Base-by-base conservation (phyloP, 2,329 filamentous ascomycete species). In the Arthrobotrys sphaeroides region DNA sequence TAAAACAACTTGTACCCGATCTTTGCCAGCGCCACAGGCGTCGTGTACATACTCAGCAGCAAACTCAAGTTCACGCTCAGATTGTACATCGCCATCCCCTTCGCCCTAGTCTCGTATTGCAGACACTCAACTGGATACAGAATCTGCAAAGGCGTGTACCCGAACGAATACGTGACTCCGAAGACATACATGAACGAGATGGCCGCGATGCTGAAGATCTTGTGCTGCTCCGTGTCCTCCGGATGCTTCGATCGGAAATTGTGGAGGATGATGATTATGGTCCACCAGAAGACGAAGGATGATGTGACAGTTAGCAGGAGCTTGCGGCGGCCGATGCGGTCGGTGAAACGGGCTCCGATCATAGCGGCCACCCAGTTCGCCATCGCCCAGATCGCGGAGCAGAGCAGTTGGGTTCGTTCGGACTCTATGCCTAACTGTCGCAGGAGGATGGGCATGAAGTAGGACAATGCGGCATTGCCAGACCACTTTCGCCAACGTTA, bases 1-100 rank as follows among this genome's bases (percentile, higher is more conserved):
- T 88, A 87, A 78, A 87, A 88, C 0, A 85, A 86, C 75, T 84
- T 84, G 86, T 85, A 88, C 0, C 82, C 83, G 53, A 88, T 87
- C 57, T 84, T 82, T 24, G 84, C 81, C 40, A 87, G 81, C 1
- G 85, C 83, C 1, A 87, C 84, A 0, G 84, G 84, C 43, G 83
- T 84, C 0, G 84, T 84, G 75, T 84, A 85, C 0, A 83, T 84
- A 69, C 85, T 85, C 77, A 84, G 84, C 68, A 85, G 84, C 18
- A 81, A 80, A 3, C 83, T 83, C 62, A 84, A 80, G 60, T 85
- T 85, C 61, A 84, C 83, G 78, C 82, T 83, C 68, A 85, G 82
- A 51, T 84, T 84, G 77, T 84, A 84, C 77, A 85, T 82, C 5
- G 83, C 84, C 82, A 85, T 85, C 1, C 85, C 84, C 77, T 86